Evolutionary conservation across 164 flowering plant species (phyloP).

Genomic region (Nymphaea colorata): DNA sequence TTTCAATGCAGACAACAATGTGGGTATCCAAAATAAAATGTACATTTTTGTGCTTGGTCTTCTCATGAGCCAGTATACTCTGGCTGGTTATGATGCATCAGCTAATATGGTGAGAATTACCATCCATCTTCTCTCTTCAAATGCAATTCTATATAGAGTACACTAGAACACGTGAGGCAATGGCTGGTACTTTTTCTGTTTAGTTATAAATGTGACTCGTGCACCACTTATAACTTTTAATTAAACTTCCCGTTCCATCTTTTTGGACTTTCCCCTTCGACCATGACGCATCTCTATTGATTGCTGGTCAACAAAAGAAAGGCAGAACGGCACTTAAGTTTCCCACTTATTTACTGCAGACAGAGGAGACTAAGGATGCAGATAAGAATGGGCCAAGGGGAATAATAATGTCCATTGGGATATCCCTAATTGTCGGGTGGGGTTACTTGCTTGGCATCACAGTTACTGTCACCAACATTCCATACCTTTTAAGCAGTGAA

Average conservation of each 20-base stretch:
- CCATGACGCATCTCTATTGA: neutral
- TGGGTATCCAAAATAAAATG: slow-evolving; percentile 47
- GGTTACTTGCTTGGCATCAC: slow-evolving; percentile 60
- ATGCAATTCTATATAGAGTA: neutral
- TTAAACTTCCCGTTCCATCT: neutral
- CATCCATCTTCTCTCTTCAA: neutral
- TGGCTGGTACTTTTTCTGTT: neutral
- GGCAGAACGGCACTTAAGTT: neutral
- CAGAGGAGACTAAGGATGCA: slow-evolving; percentile 90
- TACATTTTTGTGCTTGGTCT: slow-evolving; percentile 88
- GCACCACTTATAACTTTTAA: neutral
- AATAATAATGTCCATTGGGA: slow-evolving; percentile 75
- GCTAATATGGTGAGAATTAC: slow-evolving; percentile 71
- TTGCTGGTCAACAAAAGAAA: too few relatives aligned
- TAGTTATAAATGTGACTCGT: neutral
- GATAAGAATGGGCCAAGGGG: slow-evolving; percentile 91
- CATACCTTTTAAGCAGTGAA: slow-evolving; percentile 43
- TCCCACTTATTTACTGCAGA: slow-evolving; percentile 23
- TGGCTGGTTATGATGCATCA: slow-evolving; percentile 94
- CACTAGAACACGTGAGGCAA: neutral
- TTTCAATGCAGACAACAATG: slow-evolving; percentile 80
- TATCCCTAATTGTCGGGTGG: slow-evolving; percentile 87
- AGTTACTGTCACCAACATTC: slow-evolving; percentile 76
- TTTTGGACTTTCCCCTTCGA: neutral
- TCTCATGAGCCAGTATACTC: slow-evolving; percentile 88